These are phyloP conservation scores for Alternaria sp. DNA, from an alignment of 2,329 filamentous ascomycete species.

Conservation along the genomic window DNA sequence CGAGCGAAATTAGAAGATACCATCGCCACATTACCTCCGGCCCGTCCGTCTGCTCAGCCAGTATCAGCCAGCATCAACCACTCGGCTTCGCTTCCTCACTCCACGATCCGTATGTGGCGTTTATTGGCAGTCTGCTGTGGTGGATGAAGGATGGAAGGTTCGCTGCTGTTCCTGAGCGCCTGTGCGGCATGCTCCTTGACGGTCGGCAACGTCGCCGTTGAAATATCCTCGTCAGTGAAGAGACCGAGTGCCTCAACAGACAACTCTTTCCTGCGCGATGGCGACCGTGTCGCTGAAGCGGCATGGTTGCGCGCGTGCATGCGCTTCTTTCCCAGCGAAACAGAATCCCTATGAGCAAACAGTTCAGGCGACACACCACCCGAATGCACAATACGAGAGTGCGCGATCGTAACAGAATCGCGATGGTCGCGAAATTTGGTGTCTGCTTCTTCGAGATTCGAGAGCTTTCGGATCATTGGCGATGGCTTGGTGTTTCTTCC, in stretches of 20 bases:
- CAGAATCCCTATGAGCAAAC: slow-evolving; percentile 29
- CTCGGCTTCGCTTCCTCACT: slow-evolving; percentile 7
- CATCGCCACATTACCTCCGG: background rate
- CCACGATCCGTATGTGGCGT: slow-evolving; percentile 26
- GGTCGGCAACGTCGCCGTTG: background rate
- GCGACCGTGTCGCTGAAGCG: background rate
- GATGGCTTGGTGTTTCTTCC: slow-evolving; percentile 3
- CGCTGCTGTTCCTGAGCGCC: slow-evolving; percentile 12
- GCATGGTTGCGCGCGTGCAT: slow-evolving; percentile 33
- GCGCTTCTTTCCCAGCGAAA: slow-evolving; percentile 33
- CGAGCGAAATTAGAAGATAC: background rate
- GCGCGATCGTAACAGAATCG: slow-evolving; percentile 40
- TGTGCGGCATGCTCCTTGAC: slow-evolving; percentile 17
- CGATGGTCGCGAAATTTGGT: slow-evolving; percentile 39
- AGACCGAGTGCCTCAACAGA: background rate
- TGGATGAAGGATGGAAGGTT: slow-evolving; percentile 11
- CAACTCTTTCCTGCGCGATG: background rate
- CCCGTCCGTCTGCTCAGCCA: background rate
- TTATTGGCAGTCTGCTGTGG: background rate
- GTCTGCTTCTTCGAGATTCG: slow-evolving; percentile 38
- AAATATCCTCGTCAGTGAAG: background rate
- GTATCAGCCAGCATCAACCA: background rate
- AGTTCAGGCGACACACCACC: slow-evolving; percentile 25
- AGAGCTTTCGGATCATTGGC: slow-evolving; percentile 23
- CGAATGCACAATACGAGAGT: slow-evolving; percentile 29